Evolutionary conservation across 2,329 filamentous ascomycete species (phyloP).

Genomic region (Verticillium nubilum): DNA sequence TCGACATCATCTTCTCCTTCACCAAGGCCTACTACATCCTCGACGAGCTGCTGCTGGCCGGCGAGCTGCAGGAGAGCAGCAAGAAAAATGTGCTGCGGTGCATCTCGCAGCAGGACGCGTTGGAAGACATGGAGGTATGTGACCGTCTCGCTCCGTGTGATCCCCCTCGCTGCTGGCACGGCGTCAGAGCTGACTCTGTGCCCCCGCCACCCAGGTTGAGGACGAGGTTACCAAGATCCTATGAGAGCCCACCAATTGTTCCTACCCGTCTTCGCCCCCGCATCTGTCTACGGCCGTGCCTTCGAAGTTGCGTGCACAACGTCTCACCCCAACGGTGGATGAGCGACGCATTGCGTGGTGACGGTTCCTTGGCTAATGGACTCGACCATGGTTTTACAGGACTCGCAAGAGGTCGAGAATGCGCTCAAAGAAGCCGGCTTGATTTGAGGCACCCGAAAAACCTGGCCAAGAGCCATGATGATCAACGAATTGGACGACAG

Average conservation of each 20-base stretch:
- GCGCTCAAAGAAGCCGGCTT: conserved; percentile 34
- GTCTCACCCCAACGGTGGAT: background rate
- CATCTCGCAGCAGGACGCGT: conserved; percentile 93
- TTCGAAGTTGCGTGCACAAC: background rate
- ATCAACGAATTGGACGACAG: background rate
- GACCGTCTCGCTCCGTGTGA: background rate
- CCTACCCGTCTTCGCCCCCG: background rate
- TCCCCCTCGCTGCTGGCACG: background rate
- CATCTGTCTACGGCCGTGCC: background rate
- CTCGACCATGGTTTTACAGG: conserved; percentile 18
- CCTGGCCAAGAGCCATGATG: background rate
- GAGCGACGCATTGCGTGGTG: conserved; percentile 4
- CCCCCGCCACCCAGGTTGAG: conserved; percentile 61
- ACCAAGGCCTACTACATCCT: conserved; percentile 99
- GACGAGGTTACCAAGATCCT: conserved; percentile 89
- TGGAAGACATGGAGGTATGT: conserved; percentile 97
- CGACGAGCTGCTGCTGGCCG: conserved; percentile 89
- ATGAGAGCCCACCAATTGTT: conserved; percentile 40
- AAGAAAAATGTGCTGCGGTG: conserved; percentile 98
- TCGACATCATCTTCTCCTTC: conserved; percentile 99
- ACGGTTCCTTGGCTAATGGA: conserved; percentile 15
- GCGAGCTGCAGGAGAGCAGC: conserved; percentile 97
- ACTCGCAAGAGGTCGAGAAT: conserved; percentile 26
- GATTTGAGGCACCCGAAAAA: conserved; percentile 22
- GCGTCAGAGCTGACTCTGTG: conserved; percentile 39